Conservation (phyloP, 1,139 yeast species). For the Casaregolazyma lundiana region DNA sequence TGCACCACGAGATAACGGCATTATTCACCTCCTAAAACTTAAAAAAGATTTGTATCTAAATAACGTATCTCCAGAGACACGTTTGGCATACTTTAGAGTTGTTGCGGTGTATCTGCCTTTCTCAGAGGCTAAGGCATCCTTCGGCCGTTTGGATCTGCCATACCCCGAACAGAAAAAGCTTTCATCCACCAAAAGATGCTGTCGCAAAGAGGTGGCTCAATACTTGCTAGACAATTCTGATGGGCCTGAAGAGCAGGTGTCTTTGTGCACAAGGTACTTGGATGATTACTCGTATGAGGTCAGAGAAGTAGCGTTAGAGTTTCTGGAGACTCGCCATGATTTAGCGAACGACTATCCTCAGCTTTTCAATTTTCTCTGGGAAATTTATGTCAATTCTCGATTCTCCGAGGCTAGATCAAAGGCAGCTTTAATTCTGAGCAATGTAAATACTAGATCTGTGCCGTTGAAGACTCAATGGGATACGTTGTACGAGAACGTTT, state of each 20-base stretch:
- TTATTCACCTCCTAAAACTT: background rate
- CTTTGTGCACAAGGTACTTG: constrained; percentile 28
- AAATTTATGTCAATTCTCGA: constrained; percentile 22
- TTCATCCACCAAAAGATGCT: constrained; percentile 19
- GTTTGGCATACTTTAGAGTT: constrained; percentile 38
- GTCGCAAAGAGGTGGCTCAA: constrained; percentile 35
- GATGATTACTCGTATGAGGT: constrained; percentile 46
- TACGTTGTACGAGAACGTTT: constrained; percentile 28
- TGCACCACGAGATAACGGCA: background rate
- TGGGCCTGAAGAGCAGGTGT: constrained; percentile 19
- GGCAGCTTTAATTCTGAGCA: constrained; percentile 39
- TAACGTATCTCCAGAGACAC: constrained; percentile 34
- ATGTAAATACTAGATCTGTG: constrained; percentile 15
- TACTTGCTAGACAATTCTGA: constrained; percentile 26
- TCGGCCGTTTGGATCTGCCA: constrained; percentile 4
- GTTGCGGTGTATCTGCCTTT: constrained; percentile 15
- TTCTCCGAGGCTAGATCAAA: constrained; percentile 45
- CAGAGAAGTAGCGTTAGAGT: constrained; percentile 41
- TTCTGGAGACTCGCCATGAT: constrained; percentile 17
- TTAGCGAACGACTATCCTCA: background rate
- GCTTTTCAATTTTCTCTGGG: constrained; percentile 32
- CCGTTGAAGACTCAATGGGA: constrained; percentile 21
- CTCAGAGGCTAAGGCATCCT: constrained; percentile 2
- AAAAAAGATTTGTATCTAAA: constrained; percentile 23
- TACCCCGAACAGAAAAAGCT: background rate